These are phyloP conservation scores for Schoenoplectus tabernaemontani DNA, from an alignment of 202 grass and related monocot genomes.

Conservation along the genomic window DNA sequence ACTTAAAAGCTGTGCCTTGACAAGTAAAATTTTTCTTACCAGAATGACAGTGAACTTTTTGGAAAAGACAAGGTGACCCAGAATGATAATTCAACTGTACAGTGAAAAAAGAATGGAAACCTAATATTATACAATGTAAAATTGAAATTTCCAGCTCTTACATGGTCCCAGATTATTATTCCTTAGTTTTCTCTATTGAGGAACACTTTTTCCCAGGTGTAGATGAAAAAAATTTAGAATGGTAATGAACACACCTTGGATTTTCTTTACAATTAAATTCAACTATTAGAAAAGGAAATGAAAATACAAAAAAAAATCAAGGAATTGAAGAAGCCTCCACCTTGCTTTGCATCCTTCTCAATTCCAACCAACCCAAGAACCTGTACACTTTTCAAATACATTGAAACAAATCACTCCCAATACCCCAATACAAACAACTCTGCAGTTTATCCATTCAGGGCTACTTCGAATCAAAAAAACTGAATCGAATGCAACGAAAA, in stretches of 20 bases:
- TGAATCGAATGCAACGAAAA: slow-evolving; percentile 56
- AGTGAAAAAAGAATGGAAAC: not conserved
- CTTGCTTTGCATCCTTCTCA: slow-evolving; percentile 55
- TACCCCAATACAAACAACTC: slow-evolving; percentile 42
- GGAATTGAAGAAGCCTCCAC: slow-evolving; percentile 23
- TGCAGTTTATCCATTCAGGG: slow-evolving; percentile 34
- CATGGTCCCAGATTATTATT: not conserved
- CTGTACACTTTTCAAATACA: slow-evolving; percentile 67
- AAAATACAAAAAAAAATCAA: slow-evolving; percentile 15
- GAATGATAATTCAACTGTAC: not conserved
- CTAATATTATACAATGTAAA: not conserved
- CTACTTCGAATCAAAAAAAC: slow-evolving; percentile 45
- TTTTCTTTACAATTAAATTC: slow-evolving; percentile 28
- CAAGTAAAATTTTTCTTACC: not conserved
- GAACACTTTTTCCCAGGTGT: not conserved
- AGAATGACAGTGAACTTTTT: not conserved
- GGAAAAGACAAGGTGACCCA: not conserved
- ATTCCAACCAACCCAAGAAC: slow-evolving; percentile 58
- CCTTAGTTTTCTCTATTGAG: not conserved
- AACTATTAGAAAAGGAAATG: slow-evolving; percentile 9
- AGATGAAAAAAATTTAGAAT: slow-evolving; percentile 5
- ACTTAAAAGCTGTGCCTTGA: not conserved
- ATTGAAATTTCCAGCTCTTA: not conserved
- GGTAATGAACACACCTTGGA: slow-evolving; percentile 10
- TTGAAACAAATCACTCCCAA: slow-evolving; percentile 57